Evolutionary conservation across 495 filamentous ascomycete species (phyloP), one percentile per base, ranked within the genome.

Genomic region (Lophiotrema nucula): DNA sequence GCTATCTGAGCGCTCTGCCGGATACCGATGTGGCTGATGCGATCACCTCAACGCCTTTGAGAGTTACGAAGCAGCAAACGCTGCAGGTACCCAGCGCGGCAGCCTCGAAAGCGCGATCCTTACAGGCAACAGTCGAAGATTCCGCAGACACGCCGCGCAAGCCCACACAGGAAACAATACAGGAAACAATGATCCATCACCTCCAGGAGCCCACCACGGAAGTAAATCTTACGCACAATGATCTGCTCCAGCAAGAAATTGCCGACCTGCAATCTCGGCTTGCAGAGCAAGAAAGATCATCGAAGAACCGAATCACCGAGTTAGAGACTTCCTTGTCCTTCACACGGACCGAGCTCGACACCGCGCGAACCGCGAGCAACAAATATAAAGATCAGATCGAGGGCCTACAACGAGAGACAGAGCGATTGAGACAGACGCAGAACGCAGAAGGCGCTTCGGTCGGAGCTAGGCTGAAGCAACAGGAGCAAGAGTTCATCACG

Each of bases 71-170:
- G 39, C 48, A 39, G n/a, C 46, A 55, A 41, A 45, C 25, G 16
- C 31, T 59, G 6, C 62, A 60, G 24, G 27, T 56, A 3, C 58
- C 58, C 0, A 52, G 37, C 3, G 21, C 19, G 0, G n/a, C 31
- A 1, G 2, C 26, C 1, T 23, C 57, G 16, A 60, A 47, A 46
- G 38, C 56, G 15, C 56, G 62, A 26, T 49, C 43, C 5, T 33
- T 66, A 15, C 63, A 62, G 18, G 26, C 63, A 0, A 66, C 63
- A 16, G 63, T 66, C 3, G 63, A 66, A 35, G 63, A 66, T 18
- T 65, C 56, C 31, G 10, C 10, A 13, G 48, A 50, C 21, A 66
- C 63, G 16, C 63, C 63, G 24, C 52, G 63, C 12, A 61, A 62
- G 37, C 41, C 57, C 4, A 61, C 58, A 15, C 58, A 57, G 48